These are phyloP conservation scores for Cryomyces minteri DNA, from an alignment of 495 filamentous ascomycete genomes.

Conservation along the genomic window DNA sequence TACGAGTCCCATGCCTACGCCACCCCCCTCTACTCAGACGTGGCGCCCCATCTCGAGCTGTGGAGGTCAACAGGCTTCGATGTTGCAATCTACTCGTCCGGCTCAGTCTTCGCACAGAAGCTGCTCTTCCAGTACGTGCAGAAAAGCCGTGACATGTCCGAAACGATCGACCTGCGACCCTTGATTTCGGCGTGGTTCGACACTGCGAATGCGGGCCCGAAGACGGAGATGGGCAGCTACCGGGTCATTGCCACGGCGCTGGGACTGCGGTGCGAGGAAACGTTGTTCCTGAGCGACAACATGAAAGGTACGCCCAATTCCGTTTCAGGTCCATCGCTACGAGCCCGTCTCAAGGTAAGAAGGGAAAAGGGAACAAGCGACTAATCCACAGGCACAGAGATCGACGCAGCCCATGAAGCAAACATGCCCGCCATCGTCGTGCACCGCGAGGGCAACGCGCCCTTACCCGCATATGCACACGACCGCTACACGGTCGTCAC, in stretches of 20 bases:
- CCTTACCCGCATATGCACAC: constrained; percentile 12
- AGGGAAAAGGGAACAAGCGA: neutral
- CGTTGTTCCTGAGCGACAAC: constrained; percentile 57
- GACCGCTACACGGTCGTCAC: neutral
- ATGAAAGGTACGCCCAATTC: constrained; percentile 22
- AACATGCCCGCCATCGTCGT: constrained; percentile 44
- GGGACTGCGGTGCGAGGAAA: constrained; percentile 21
- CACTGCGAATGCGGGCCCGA: constrained; percentile 54
- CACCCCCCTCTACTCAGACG: constrained; percentile 51
- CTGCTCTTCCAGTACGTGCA: constrained; percentile 40
- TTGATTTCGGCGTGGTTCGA: constrained; percentile 45
- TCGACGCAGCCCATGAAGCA: constrained; percentile 41
- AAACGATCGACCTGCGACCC: constrained; percentile 28
- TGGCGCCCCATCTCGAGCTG: constrained; percentile 29
- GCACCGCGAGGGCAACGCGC: constrained; percentile 43
- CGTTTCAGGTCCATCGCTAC: neutral
- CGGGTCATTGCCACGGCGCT: constrained; percentile 31
- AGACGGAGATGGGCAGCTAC: constrained; percentile 42
- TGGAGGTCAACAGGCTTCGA: constrained; percentile 29
- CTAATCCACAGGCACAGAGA: constrained; percentile 24
- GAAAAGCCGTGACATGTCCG: neutral
- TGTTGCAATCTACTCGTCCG: constrained; percentile 53
- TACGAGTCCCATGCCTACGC: constrained; percentile 40
- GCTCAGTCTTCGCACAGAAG: constrained; percentile 52
- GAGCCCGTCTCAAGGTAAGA: neutral